Evolutionary conservation across 2,329 filamentous ascomycete species (phyloP).

Genomic region (Apiospora rasikravindrae): DNA sequence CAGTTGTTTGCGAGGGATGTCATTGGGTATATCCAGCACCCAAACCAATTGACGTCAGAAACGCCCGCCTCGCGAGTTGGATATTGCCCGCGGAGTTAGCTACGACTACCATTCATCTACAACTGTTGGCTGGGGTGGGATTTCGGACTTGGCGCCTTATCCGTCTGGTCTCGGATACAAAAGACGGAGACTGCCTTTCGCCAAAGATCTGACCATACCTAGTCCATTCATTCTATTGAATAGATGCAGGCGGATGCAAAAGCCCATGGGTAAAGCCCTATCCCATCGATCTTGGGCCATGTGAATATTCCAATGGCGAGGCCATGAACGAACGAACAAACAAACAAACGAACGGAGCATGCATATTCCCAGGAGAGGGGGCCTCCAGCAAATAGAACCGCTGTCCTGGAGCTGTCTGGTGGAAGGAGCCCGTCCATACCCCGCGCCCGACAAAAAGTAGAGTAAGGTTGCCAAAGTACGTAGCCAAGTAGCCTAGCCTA

Average conservation of each 20-base stretch:
- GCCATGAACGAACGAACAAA: too few relatives aligned
- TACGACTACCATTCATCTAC: background rate
- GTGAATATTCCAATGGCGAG: too few relatives aligned
- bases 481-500: too few relatives aligned
- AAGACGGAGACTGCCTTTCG: background rate
- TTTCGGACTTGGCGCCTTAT: background rate
- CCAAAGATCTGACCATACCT: background rate
- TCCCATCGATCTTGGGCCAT: too few relatives aligned
- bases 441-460: background rate
- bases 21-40: background rate
- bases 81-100: background rate
- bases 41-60: background rate
- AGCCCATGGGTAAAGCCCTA: background rate
- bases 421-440: background rate
- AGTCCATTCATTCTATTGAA: too few relatives aligned
- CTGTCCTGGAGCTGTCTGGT: background rate
- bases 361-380: background rate
- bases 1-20: conserved; percentile 10
- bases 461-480: background rate
- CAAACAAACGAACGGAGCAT: too few relatives aligned
- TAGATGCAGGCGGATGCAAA: background rate
- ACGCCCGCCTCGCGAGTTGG: background rate
- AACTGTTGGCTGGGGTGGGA: background rate
- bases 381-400: background rate
- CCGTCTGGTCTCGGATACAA: background rate